Conservation (phyloP, 1,139 yeast genomes). For the Petasospora fabianii region DNA sequence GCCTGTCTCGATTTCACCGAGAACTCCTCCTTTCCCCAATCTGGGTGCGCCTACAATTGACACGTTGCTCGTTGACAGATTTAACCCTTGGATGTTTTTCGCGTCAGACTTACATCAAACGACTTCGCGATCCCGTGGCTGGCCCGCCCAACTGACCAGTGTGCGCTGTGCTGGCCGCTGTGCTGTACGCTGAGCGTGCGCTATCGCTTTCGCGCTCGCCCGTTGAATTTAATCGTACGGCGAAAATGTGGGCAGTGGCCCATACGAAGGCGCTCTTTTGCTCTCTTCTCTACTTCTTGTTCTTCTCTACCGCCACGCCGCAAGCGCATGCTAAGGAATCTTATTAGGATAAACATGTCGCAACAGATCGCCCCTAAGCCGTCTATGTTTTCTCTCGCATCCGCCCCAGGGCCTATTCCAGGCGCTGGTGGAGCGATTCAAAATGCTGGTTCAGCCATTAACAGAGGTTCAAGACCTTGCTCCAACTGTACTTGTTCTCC, state of each 20-base stretch:
- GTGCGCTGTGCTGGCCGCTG: not conserved
- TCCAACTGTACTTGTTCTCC: slow-evolving; percentile 81
- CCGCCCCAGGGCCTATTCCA: slow-evolving; percentile 11
- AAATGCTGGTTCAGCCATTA: slow-evolving; percentile 9
- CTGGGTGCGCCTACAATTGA: not conserved
- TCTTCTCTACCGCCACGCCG: not conserved
- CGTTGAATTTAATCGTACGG: not conserved
- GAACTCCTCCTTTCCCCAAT: not conserved
- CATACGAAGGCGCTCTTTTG: not conserved
- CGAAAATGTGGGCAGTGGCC: not conserved
- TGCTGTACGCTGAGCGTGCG: not conserved
- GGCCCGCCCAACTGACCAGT: not conserved
- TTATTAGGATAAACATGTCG: slow-evolving; percentile 18
- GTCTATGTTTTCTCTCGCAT: slow-evolving; percentile 26
- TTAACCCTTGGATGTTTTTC: no score
- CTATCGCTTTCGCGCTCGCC: no score
- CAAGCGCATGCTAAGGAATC: slow-evolving; percentile 10
- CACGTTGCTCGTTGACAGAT: not conserved
- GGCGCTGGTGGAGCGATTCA: slow-evolving; percentile 9
- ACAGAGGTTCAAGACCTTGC: slow-evolving; percentile 43
- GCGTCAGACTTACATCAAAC: not conserved
- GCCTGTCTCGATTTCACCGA: not conserved
- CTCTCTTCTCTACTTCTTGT: no score
- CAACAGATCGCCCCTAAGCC: slow-evolving; percentile 25
- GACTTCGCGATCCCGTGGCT: not conserved